Evolutionary conservation across 208 protist genomes (phyloP).

Genomic region (Wallacemonas collosoma): DNA sequence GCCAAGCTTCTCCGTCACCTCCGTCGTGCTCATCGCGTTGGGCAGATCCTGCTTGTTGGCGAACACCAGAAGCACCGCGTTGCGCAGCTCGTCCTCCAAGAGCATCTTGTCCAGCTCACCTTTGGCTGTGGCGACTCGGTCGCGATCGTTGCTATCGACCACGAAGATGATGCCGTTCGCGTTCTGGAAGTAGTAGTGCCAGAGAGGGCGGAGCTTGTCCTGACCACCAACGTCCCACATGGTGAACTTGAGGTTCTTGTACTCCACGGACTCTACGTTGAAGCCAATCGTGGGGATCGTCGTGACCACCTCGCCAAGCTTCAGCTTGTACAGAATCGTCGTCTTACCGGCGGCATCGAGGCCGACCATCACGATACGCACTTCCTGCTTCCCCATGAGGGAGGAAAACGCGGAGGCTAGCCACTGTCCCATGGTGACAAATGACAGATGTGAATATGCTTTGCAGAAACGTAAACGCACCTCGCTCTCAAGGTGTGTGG

Average conservation of each 20-base stretch:
- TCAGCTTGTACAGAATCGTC: slow-evolving; percentile 98
- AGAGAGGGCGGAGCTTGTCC: slow-evolving; percentile 96
- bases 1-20: slow-evolving; percentile 97
- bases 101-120: slow-evolving; percentile 96
- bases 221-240: slow-evolving; percentile 97
- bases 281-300: slow-evolving; percentile 98
- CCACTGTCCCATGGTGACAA: slow-evolving; percentile 53
- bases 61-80: slow-evolving; percentile 97
- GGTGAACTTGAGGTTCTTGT: slow-evolving; percentile 97
- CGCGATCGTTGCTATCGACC: slow-evolving; percentile 96
- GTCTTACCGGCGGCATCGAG: slow-evolving; percentile 98
- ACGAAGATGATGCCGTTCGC: slow-evolving; percentile 98
- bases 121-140: slow-evolving; percentile 89
- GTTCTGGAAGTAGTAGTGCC: slow-evolving; percentile 97
- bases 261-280: slow-evolving; percentile 97
- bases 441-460: not conserved
- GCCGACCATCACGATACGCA: slow-evolving; percentile 98
- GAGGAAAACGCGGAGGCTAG: slow-evolving; percentile 74
- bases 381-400: slow-evolving; percentile 95
- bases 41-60: slow-evolving; percentile 99
- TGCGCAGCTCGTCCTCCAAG: slow-evolving; percentile 97
- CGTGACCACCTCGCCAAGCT: slow-evolving; percentile 96
- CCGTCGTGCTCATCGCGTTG: slow-evolving; percentile 96
- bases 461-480: too few relatives aligned
- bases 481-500: not conserved